phyloP scores from a whole-genome alignment of 1,284 basidiomycete genomes.

The Pseudomicrostroma phylloplanum region DNA sequence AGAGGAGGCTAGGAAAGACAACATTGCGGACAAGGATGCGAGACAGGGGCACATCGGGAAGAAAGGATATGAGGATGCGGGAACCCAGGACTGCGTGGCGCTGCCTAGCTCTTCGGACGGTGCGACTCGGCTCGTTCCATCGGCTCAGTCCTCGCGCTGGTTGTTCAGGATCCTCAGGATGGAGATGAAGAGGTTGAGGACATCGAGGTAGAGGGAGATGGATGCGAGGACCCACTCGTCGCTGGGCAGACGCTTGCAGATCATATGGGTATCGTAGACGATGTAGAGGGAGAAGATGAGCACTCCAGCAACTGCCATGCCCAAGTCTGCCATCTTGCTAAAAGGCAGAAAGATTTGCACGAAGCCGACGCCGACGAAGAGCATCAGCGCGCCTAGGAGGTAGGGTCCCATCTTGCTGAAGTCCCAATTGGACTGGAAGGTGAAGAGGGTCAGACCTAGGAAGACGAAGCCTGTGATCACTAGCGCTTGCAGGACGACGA shows the following conservation, averaged over 20 bases:
- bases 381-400: conserved; percentile 62
- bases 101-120: too few species aligned
- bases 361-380: conserved; percentile 52
- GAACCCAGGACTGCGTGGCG: too few species aligned
- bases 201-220: conserved; percentile 65
- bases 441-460: conserved; percentile 71
- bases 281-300: conserved; percentile 65
- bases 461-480: conserved; percentile 80
- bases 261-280: conserved; percentile 72
- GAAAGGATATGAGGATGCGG: too few species aligned
- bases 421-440: conserved; percentile 65
- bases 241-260: conserved; percentile 68
- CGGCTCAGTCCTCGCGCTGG: neutral
- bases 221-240: conserved; percentile 81
- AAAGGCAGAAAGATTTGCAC: conserved; percentile 76
- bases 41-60: too few species aligned
- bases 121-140: too few species aligned
- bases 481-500: conserved; percentile 78
- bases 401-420: conserved; percentile 77
- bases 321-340: conserved; percentile 65
- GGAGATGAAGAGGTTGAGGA: conserved; percentile 66
- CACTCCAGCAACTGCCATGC: conserved; percentile 70
- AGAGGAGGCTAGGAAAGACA: too few species aligned
- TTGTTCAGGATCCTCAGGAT: conserved; percentile 55
- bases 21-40: too few species aligned